These are phyloP conservation scores for Aspergillus spinulosporus DNA, from an alignment of 2,329 filamentous ascomycete species.

Conservation along the genomic window DNA sequence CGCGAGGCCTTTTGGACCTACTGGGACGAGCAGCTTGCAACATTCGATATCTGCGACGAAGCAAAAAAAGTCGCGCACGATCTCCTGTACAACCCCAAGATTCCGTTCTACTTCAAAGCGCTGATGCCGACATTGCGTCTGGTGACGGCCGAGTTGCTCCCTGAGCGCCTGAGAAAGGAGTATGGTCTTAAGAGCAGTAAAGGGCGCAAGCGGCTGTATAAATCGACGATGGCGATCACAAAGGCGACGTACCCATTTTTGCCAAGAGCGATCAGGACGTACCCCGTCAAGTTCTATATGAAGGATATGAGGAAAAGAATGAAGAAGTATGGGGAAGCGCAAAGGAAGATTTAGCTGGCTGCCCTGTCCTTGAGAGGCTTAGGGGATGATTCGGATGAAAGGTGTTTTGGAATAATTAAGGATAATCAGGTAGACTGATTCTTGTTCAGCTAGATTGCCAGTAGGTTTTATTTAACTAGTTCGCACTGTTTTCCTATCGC, in stretches of 20 bases:
- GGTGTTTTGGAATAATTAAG: no score
- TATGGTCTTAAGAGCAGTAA: constrained; percentile 35
- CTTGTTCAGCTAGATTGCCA: background rate
- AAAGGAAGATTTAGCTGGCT: constrained; percentile 8
- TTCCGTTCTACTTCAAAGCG: constrained; percentile 28
- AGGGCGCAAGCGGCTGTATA: constrained; percentile 30
- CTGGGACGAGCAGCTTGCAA: constrained; percentile 40
- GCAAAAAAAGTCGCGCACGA: constrained; percentile 31
- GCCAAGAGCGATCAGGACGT: constrained; percentile 31
- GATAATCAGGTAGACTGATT: background rate
- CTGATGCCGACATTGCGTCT: constrained; percentile 31
- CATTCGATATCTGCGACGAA: constrained; percentile 34
- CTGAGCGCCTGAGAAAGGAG: constrained; percentile 34
- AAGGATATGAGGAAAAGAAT: constrained; percentile 28
- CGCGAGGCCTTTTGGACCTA: constrained; percentile 41
- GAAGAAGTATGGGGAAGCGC: constrained; percentile 7
- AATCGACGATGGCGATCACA: constrained; percentile 34
- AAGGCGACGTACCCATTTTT: constrained; percentile 37
- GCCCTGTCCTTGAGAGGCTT: no score
- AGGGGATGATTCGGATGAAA: no score
- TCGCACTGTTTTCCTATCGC: background rate
- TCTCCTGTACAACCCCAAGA: constrained; percentile 31
- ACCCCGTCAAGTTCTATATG: constrained; percentile 36
- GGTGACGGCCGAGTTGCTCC: constrained; percentile 37
- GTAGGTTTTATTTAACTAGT: background rate